Evolutionary conservation across 2,329 filamentous ascomycete genomes (phyloP).

Genomic region (Fusarium camptoceras): DNA sequence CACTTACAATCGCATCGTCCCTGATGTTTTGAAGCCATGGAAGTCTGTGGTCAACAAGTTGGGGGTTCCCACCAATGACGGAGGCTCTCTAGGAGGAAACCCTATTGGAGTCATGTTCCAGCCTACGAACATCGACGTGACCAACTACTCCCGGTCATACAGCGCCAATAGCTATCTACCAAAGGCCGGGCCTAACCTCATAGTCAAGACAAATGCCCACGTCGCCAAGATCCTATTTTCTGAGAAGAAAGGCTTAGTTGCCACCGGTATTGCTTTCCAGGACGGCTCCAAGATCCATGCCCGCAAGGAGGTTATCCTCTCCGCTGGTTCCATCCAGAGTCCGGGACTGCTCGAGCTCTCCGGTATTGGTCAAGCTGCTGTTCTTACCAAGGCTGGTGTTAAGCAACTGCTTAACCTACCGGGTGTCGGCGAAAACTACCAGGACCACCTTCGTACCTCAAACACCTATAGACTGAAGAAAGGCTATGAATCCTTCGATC

Average conservation of each 20-base stretch:
- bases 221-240: conserved; percentile 1
- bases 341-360: background rate
- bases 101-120: conserved; percentile 59
- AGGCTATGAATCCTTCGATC: conserved; percentile 4
- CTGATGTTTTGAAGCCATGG: conserved; percentile 56
- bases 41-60: conserved; percentile 52
- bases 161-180: conserved; percentile 58
- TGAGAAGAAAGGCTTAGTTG: background rate
- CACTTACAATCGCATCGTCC: conserved; percentile 54
- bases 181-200: conserved; percentile 54
- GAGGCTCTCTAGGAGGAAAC: conserved; percentile 57
- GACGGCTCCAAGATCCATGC: background rate
- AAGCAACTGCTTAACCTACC: background rate
- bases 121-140: conserved; percentile 57
- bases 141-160: conserved; percentile 60
- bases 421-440: background rate
- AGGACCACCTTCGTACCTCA: conserved; percentile 7
- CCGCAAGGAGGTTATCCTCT: conserved; percentile 6
- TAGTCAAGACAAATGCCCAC: conserved; percentile 1
- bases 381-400: background rate
- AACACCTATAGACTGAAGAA: conserved; percentile 1
- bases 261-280: background rate
- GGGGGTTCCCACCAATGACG: conserved; percentile 45
- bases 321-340: conserved; percentile 8
- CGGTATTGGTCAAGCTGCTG: background rate